Percentiles rank a stretch among this genome's conserved stretches.
These are phyloP conservation scores for Spergularia marina DNA, from an alignment of 148 eudicot genomes.

Conservation along the genomic window DNA sequence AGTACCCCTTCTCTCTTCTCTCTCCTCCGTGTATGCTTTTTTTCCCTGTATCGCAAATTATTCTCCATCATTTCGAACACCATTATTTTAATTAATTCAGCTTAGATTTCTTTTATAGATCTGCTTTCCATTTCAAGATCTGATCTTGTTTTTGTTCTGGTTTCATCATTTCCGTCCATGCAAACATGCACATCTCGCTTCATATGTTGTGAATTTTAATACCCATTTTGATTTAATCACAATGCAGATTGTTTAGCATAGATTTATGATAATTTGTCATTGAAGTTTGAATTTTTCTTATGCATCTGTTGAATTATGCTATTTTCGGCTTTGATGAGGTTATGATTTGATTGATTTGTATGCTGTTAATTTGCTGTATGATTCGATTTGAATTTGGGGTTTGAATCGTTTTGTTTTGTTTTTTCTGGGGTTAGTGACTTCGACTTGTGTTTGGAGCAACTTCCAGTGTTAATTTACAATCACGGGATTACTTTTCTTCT, in stretches of 20 bases:
- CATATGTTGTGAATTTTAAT: background rate
- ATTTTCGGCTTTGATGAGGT: constrained; percentile 28
- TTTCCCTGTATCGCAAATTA: background rate
- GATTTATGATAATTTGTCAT: background rate
- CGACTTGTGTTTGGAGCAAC: too few species aligned
- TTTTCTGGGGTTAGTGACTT: too few species aligned
- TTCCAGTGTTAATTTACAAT: too few species aligned
- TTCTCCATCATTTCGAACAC: background rate
- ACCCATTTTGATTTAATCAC: constrained; percentile 11
- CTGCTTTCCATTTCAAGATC: constrained; percentile 30
- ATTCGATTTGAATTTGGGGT: constrained; percentile 19
- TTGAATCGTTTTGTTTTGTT: constrained; percentile 12
- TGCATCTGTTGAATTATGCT: constrained; percentile 1
- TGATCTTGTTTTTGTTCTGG: constrained; percentile 14
- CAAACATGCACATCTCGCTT: constrained; percentile 20
- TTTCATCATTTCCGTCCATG: background rate
- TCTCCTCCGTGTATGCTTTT: background rate
- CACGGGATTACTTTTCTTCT: too few species aligned
- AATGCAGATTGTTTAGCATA: constrained; percentile 2
- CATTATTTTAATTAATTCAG: background rate
- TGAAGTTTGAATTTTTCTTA: background rate
- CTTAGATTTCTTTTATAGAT: constrained; percentile 9
- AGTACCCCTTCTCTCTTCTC: constrained; percentile 23
- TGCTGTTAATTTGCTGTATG: background rate
- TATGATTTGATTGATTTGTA: background rate